phyloP scores from a whole-genome alignment of 805 yeast genomes.

The Metschnikowia koreensis region DNA sequence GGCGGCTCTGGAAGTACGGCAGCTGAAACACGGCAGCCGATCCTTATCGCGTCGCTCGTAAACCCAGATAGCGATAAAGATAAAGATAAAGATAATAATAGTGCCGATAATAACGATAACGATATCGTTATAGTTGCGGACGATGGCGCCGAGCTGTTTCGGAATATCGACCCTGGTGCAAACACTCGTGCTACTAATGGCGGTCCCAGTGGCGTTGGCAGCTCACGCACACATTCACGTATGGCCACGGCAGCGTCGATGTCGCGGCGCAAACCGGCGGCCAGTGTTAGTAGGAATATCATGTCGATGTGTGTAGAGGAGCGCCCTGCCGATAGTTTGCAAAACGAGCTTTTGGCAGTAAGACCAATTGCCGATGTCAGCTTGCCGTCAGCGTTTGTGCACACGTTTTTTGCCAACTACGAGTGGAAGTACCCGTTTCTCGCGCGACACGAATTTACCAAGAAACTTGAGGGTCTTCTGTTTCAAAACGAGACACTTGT shows the following conservation, averaged over 20 bases:
- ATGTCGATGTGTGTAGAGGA: constrained; percentile 9
- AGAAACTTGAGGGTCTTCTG: constrained; percentile 26
- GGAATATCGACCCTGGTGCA: constrained; percentile 13
- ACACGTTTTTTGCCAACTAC: constrained; percentile 38
- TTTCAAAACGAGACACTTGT: constrained; percentile 37
- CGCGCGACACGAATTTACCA: constrained; percentile 21
- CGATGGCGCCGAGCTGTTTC: constrained; percentile 7
- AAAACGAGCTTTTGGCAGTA: constrained; percentile 38
- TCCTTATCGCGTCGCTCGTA: constrained; percentile 14
- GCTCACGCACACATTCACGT: constrained; percentile 6
- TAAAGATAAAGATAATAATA: too few species aligned
- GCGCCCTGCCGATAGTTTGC: constrained; percentile 7
- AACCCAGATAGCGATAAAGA: background rate
- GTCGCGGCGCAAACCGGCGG: constrained; percentile 5
- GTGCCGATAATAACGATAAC: too few species aligned
- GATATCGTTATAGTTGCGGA: background rate
- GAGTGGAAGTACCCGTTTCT: constrained; percentile 37
- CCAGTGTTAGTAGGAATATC: constrained; percentile 4
- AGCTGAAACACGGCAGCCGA: background rate
- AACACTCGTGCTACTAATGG: background rate
- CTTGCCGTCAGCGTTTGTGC: constrained; percentile 32
- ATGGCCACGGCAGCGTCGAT: constrained; percentile 5
- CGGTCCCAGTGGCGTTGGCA: background rate
- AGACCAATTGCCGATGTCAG: constrained; percentile 28
- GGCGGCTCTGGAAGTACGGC: background rate